These are phyloP conservation scores for Phaffia australis DNA, from an alignment of 768 basidiomycete genomes.

Conservation along the genomic window DNA sequence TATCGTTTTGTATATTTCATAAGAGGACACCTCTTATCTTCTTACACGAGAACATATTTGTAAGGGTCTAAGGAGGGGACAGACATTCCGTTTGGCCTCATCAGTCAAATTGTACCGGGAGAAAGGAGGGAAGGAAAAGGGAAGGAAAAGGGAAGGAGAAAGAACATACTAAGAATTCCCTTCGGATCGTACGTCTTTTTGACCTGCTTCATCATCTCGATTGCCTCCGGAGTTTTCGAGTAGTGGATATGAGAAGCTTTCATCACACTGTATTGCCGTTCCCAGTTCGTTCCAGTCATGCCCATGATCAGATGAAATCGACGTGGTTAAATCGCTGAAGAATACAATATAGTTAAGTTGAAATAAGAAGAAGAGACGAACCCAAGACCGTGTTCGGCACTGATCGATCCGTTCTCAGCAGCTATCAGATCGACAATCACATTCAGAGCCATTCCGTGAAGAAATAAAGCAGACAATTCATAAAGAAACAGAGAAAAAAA, in stretches of 20 bases:
- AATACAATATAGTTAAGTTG: not conserved
- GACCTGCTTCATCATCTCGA: conserved; percentile 80
- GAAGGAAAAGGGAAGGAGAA: not conserved
- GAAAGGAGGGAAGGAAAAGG: not conserved
- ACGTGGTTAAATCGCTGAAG: not conserved
- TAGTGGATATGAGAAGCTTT: conserved; percentile 83
- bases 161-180: conserved; percentile 63
- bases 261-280: conserved; percentile 50
- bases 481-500: not conserved
- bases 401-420: conserved; percentile 70
- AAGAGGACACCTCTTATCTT: too few species aligned
- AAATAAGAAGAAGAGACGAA: too few species aligned
- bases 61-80: too few species aligned
- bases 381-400: conserved; percentile 89
- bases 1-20: too few species aligned
- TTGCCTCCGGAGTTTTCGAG: conserved; percentile 66
- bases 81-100: too few species aligned
- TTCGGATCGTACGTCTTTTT: conserved; percentile 80
- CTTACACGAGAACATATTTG: too few species aligned
- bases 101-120: too few species aligned
- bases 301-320: not conserved
- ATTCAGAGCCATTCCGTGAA: conserved; percentile 17
- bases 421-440: conserved; percentile 41
- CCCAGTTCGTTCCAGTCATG: too few species aligned
- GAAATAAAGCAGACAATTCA: not conserved